A percentile compares a stretch with the other conserved stretches of the same genome.
phyloP scores from a whole-genome alignment of 352 stramenopile species.

The Phytophthora constricta region DNA sequence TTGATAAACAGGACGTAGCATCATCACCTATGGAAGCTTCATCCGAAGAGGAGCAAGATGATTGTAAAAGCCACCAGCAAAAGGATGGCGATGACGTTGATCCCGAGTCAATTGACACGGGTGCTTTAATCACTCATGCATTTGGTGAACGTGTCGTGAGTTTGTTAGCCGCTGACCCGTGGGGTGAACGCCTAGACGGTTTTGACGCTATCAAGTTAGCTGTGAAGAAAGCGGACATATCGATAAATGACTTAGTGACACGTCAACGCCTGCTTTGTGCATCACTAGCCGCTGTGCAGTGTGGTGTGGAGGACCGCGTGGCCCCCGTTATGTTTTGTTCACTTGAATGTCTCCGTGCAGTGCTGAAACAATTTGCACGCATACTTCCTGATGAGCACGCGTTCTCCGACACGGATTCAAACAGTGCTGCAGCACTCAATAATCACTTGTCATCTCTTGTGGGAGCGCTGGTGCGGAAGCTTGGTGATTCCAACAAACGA shows the following conservation, averaged over 20 bases:
- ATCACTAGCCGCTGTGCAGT: slow-evolving; percentile 67
- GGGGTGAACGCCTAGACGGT: slow-evolving; percentile 81
- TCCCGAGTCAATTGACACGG: slow-evolving; percentile 56
- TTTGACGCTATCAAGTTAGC: slow-evolving; percentile 75
- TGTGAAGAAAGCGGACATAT: slow-evolving; percentile 71
- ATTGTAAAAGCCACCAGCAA: slow-evolving; percentile 5
- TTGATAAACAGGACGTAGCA: slow-evolving; percentile 8
- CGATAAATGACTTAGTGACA: slow-evolving; percentile 32
- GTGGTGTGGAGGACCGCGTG: slow-evolving; percentile 78
- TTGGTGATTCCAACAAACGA: slow-evolving; percentile 84
- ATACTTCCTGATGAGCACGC: slow-evolving; percentile 44
- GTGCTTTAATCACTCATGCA: slow-evolving; percentile 67
- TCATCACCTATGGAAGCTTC: slow-evolving; percentile 1
- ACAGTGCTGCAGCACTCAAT: slow-evolving; percentile 46
- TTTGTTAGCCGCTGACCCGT: slow-evolving; percentile 72
- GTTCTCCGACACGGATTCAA: slow-evolving; percentile 42
- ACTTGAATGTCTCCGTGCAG: slow-evolving; percentile 67
- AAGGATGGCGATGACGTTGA: slow-evolving; percentile 3
- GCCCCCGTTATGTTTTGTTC: slow-evolving; percentile 85
- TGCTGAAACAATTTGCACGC: slow-evolving; percentile 73
- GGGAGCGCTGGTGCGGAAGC: slow-evolving; percentile 60
- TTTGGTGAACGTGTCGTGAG: slow-evolving; percentile 78
- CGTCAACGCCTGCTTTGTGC: slow-evolving; percentile 71
- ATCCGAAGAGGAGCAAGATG: neutral
- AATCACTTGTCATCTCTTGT: slow-evolving; percentile 63